Conservation (phyloP, 2,329 filamentous ascomycete species). For the Fonsecaea multimorphosa region DNA sequence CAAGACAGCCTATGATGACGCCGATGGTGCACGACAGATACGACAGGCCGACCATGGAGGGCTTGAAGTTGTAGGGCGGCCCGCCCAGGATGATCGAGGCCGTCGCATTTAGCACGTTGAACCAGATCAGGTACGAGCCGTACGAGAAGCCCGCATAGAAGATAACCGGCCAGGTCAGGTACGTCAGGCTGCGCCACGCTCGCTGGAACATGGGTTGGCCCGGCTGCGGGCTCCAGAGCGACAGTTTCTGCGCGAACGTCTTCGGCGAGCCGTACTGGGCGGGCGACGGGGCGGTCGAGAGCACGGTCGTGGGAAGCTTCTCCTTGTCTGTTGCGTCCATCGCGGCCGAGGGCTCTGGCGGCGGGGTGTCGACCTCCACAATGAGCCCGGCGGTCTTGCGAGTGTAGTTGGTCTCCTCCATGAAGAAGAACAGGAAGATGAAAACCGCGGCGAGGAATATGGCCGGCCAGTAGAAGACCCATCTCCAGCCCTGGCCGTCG, state of each 20-base stretch:
- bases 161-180: constrained; percentile 46
- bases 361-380: constrained; percentile 18
- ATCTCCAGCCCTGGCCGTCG: constrained; percentile 39
- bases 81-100: constrained; percentile 48
- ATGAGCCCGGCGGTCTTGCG: constrained; percentile 26
- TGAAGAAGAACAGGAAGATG: constrained; percentile 37
- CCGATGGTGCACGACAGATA: constrained; percentile 44
- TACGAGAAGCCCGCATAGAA: constrained; percentile 51
- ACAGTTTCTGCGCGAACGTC: constrained; percentile 29
- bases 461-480: constrained; percentile 38
- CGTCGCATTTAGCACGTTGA: constrained; percentile 53
- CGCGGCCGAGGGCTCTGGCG: constrained; percentile 9
- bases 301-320: constrained; percentile 3
- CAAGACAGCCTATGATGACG: constrained; percentile 29
- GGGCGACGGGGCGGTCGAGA: background rate
- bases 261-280: constrained; percentile 13
- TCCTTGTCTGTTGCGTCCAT: constrained; percentile 23
- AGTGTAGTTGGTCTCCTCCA: constrained; percentile 38
- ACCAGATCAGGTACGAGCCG: constrained; percentile 48
- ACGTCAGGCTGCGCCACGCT: constrained; percentile 26
- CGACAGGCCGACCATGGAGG: constrained; percentile 49
- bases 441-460: constrained; percentile 33
- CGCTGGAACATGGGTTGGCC: constrained; percentile 25
- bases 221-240: constrained; percentile 25
- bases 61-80: constrained; percentile 47